phyloP scores from a whole-genome alignment of 768 basidiomycete genomes.

The Vishniacozyma victoriae region DNA sequence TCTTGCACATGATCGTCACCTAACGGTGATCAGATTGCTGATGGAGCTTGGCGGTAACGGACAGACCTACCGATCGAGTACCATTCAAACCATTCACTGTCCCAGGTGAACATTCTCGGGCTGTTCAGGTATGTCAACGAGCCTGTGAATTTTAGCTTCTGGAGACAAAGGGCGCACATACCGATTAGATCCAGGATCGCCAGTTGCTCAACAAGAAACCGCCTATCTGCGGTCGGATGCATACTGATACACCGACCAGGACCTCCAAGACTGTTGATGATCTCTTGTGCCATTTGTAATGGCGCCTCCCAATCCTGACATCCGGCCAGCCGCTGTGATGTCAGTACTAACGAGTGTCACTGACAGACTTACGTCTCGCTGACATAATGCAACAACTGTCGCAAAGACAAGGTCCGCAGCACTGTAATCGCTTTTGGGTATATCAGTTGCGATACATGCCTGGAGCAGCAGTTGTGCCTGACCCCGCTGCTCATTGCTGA shows the following conservation, averaged over 20 bases:
- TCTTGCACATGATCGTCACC: too few species aligned
- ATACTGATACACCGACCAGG: conserved; percentile 9
- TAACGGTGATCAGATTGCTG: too few species aligned
- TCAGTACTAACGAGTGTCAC: too few species aligned
- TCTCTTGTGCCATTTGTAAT: conserved; percentile 4
- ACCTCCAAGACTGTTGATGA: conserved; percentile 11
- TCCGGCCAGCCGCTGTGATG: conserved; percentile 14
- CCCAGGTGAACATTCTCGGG: too few species aligned
- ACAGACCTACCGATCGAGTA: too few species aligned
- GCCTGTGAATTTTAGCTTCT: too few species aligned
- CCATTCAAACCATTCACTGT: too few species aligned
- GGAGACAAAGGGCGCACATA: too few species aligned
- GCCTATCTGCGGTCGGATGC: conserved; percentile 1
- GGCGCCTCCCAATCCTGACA: conserved; percentile 15
- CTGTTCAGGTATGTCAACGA: too few species aligned
- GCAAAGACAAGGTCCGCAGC: conserved; percentile 16
- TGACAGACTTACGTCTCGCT: conserved; percentile 24
- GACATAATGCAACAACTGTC: conserved; percentile 10
- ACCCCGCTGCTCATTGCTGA: conserved; percentile 8
- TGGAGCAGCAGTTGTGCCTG: conserved; percentile 9
- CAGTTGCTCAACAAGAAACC: conserved; percentile 29
- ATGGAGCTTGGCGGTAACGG: too few species aligned
- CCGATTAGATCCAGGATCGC: conserved; percentile 21
- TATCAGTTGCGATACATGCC: neutral
- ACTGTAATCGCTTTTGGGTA: conserved; percentile 1